Base-by-base conservation (phyloP, 2,329 filamentous ascomycete species). In the Pestalotiopsis fici region DNA sequence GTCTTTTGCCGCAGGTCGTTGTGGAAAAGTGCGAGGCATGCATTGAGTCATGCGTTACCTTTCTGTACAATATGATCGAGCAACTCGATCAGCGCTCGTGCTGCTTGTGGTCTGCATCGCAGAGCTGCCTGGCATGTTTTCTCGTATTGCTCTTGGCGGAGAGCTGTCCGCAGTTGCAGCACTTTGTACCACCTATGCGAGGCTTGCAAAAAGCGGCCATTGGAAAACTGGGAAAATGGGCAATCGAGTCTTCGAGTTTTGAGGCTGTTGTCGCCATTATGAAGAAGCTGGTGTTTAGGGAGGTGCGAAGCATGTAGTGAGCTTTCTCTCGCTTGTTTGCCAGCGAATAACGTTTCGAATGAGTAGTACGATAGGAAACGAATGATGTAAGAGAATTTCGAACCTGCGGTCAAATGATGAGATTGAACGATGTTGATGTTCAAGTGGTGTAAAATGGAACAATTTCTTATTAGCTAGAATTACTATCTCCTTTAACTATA, bases 61-160 rank as follows among this genome's bases (percentile, higher is more conserved):
- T 80, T 66, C 74, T 81, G 5, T 74, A 74, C 54, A 78, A 79
- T 23, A 78, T 74, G 43, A 67, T 73, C 39, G 78, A 78, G 13
- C 76, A 80, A 71, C 72, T 81, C 18, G 76, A 76, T 59, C 78
- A 74, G 66, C 75, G 79, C 3, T 77, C 78, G n/a, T 76, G 77
- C 1, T 79, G 81, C 61, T 73, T 81, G 12, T 81, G 79, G 79
- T 74, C 75, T 0, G 73, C 80, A 54, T 75, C 77, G 12, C 78
- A 81, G 66, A 74, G 74, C 60, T 77, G 76, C 65, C 70, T 80
- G 70, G 77, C 78, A 3, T 77, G 74, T 31, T 70, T 81, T 7
- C 56, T 79, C 7, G 73, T 79, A 13, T 70, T 81, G 35, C 73
- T 75, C 66, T 64, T 80, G 59, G 78, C 78, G 5, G 59, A 65